Evolutionary conservation across 441 rosid genomes (phyloP), one percentile per base, ranked within the genome.

Genomic region (Arabidopsis lyrata): DNA sequence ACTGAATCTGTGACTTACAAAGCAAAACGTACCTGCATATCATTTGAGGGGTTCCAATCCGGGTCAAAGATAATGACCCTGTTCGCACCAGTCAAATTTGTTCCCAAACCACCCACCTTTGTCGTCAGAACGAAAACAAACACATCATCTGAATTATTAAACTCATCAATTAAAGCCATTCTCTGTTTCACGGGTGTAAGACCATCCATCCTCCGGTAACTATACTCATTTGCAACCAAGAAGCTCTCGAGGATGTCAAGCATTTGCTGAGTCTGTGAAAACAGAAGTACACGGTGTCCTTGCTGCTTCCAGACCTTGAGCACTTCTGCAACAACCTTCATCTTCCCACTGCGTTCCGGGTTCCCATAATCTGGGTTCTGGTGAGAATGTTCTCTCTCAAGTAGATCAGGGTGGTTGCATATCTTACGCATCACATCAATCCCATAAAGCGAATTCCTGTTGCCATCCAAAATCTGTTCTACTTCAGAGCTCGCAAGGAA

Each of bases 381-480:
- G 71, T 67, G 79, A 59, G 96, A 81, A 75, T 92, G 97, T 41
- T 95, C 96, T 81, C 98, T 88, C 84, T 92, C 99, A 27, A 95
- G 97, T 63, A 95, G 89, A 83, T 95, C 99, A 53, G 97, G 97
- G 80, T 95, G 99, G 82, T 95, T 95, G 82, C 99, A 95, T 75
- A 95, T 92, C 85, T 95, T 95, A 50, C 99, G 95, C 99, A 95
- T 92, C 73, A 95, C 97, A 89, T 95, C 99, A 39, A 95, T 92
- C 72, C 99, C 99, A 80, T 84, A 90, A 16, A 94, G 82, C 70
- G 99, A 89, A 24, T 90, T 95, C 77, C 82, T 88, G 75, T 80
- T 86, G 61, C 99, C 99, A 76, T 78, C 88, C 24, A 95, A 71
- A 76, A 95, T 95, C 66, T 90, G 82, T 77, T 95, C 99, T 76